These are phyloP conservation scores for Auxenochlorella pyrenoidosa DNA, from an alignment of 139 green algal species.

Conservation along the genomic window DNA sequence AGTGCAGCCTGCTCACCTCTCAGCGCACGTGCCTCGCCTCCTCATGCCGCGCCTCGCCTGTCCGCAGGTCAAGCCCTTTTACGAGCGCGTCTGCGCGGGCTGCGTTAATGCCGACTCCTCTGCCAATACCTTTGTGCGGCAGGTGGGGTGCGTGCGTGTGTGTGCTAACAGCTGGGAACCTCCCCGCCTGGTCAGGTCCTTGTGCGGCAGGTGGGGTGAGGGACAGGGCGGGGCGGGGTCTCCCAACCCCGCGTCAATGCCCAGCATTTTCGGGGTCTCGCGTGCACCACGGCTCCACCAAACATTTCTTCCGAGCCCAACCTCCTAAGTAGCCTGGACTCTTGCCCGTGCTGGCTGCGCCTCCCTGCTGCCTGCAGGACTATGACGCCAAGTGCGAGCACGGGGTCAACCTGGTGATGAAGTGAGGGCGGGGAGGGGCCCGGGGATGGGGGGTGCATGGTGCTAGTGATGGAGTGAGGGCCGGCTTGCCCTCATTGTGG, in stretches of 20 bases:
- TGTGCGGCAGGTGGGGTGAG: slow-evolving; percentile 4
- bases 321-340: too few relatives aligned
- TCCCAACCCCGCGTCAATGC: too few relatives aligned
- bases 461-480: too few relatives aligned
- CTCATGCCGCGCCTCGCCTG: neutral
- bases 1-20: neutral
- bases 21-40: neutral
- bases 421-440: neutral
- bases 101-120: slow-evolving; percentile 21
- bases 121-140: slow-evolving; percentile 27
- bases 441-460: neutral
- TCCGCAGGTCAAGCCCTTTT: neutral
- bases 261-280: too few relatives aligned
- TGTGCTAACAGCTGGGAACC: too few relatives aligned
- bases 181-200: too few relatives aligned
- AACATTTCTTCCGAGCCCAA: too few relatives aligned
- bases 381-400: slow-evolving; percentile 15
- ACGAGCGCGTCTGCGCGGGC: slow-evolving; percentile 1
- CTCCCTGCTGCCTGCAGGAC: neutral
- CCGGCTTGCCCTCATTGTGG: too few relatives aligned
- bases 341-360: neutral
- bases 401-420: slow-evolving; percentile 14
- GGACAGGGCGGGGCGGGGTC: too few relatives aligned
- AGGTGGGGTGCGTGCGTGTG: neutral
- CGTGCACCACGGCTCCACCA: too few relatives aligned